These are phyloP conservation scores for Pachyrhizus erosus DNA, from an alignment of 306 rosid species.

Conservation along the genomic window DNA sequence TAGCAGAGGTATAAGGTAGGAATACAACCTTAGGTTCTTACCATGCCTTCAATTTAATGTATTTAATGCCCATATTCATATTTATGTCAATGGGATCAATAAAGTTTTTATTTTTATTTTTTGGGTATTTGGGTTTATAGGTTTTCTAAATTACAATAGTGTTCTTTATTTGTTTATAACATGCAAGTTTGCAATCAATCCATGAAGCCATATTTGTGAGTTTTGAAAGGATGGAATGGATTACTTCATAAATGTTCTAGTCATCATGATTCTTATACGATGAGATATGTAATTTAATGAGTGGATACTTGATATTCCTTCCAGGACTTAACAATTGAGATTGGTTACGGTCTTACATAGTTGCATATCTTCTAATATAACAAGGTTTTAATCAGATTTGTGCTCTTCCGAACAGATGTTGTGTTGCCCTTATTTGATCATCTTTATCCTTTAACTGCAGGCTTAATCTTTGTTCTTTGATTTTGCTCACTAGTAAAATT, in stretches of 20 bases:
- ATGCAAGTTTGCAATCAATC: not conserved
- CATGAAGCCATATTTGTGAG: not conserved
- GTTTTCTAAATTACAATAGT: not conserved
- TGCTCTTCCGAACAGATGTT: constrained; percentile 3
- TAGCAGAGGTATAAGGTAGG: constrained; percentile 85
- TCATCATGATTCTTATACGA: not conserved
- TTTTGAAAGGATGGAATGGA: constrained; percentile 17
- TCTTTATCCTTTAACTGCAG: constrained; percentile 8
- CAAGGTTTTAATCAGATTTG: not conserved
- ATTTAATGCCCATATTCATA: not conserved
- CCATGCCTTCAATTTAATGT: not conserved
- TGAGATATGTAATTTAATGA: not conserved
- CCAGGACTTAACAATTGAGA: constrained; percentile 1
- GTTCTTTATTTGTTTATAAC: not conserved
- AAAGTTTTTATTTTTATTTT: not conserved
- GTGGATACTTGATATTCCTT: not conserved
- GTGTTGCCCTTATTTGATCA: not conserved
- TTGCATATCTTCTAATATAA: not conserved
- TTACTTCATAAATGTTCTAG: not conserved
- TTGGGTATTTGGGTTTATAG: constrained; percentile 14
- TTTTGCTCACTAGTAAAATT: not conserved
- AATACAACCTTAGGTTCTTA: constrained; percentile 36
- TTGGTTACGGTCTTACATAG: not conserved
- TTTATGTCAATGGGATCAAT: not conserved
- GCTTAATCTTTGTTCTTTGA: not conserved